Percentiles rank a stretch among this genome's conserved stretches.
phyloP scores from a whole-genome alignment of 345 rosid species.

The Erucastrum elatum region DNA sequence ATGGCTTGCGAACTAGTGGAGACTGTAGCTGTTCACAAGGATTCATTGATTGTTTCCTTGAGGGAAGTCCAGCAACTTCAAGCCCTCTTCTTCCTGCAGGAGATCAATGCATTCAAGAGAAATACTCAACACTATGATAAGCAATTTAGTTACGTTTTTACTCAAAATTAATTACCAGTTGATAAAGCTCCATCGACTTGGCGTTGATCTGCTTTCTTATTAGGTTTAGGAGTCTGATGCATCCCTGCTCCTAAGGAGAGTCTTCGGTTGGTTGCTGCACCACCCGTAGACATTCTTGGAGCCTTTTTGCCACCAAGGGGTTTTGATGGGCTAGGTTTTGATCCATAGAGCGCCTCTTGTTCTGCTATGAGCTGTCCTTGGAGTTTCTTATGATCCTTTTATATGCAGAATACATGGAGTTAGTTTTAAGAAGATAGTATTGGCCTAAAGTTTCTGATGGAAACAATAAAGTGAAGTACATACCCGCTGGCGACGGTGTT shows the following conservation, averaged over 20 bases:
- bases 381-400: slow-evolving; percentile 96
- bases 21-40: slow-evolving; percentile 57
- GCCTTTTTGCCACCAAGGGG: slow-evolving; percentile 66
- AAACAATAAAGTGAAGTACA: not conserved
- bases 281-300: slow-evolving; percentile 76
- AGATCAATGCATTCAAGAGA: not conserved
- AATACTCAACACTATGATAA: not conserved
- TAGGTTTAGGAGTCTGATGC: slow-evolving; percentile 69
- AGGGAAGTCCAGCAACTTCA: slow-evolving; percentile 66
- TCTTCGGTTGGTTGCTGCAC: slow-evolving; percentile 62
- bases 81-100: slow-evolving; percentile 64
- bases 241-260: slow-evolving; percentile 73
- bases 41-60: slow-evolving; percentile 61
- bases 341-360: slow-evolving; percentile 91
- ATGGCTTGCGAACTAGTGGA: slow-evolving; percentile 76
- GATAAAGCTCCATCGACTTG: slow-evolving; percentile 58
- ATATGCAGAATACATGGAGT: slow-evolving; percentile 15
- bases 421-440: not conserved
- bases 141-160: not conserved
- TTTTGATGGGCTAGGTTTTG: slow-evolving; percentile 96
- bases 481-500: slow-evolving; percentile 85
- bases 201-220: slow-evolving; percentile 57
- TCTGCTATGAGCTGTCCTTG: slow-evolving; percentile 94
- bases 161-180: slow-evolving; percentile 54
- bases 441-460: not conserved